Conservation (phyloP, 306 rosid genomes). For the Luffa aegyptiaca region DNA sequence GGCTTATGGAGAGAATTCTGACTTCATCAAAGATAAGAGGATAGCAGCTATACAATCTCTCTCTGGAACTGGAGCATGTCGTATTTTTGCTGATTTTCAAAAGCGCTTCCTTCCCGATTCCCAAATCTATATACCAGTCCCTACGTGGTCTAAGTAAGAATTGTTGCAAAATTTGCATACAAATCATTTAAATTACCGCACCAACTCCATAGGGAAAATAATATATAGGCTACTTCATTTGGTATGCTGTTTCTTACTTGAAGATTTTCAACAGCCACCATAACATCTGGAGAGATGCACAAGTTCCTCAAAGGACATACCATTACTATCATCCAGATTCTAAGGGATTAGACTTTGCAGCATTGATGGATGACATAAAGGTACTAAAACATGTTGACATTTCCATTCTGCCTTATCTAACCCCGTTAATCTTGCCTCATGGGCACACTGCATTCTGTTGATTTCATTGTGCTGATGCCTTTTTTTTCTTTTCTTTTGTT, state of each 20-base stretch:
- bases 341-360: slow-evolving; percentile 77
- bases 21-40: slow-evolving; percentile 67
- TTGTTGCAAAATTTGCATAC: neutral
- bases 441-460: neutral
- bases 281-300: slow-evolving; percentile 95
- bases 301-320: slow-evolving; percentile 66
- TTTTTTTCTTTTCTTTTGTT: slow-evolving; percentile 10
- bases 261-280: slow-evolving; percentile 62
- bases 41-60: slow-evolving; percentile 94
- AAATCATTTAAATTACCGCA: neutral
- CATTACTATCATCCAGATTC: slow-evolving; percentile 91
- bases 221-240: neutral
- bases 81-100: slow-evolving; percentile 90
- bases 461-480: slow-evolving; percentile 9
- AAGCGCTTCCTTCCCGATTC: slow-evolving; percentile 73
- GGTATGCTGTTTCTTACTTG: slow-evolving; percentile 9
- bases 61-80: slow-evolving; percentile 96
- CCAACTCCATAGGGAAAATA: neutral
- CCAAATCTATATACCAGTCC: slow-evolving; percentile 77
- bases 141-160: slow-evolving; percentile 88
- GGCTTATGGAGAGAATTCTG: slow-evolving; percentile 87
- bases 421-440: neutral
- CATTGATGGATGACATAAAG: slow-evolving; percentile 68
- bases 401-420: neutral
- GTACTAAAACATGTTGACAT: slow-evolving; percentile 7